Evolutionary conservation across 768 basidiomycete genomes (phyloP), one percentile per base, ranked within the genome.

Genomic region (Pholiota molesta): DNA sequence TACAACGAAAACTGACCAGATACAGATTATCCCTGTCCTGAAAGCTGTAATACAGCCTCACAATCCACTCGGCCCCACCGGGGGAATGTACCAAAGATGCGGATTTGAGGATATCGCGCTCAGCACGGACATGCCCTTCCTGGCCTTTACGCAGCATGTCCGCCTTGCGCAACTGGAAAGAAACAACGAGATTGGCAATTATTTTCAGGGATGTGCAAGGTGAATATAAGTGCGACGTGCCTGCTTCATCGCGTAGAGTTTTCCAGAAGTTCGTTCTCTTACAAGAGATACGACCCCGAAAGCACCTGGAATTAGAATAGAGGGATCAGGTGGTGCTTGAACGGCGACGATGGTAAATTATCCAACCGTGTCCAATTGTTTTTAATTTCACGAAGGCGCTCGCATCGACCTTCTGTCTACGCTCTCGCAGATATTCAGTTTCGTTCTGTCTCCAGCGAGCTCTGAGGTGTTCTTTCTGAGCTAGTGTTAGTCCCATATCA

Each of bases 231-330:
- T 28, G 31, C 45, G 47, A 68, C 65, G 74, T 71, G 93, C 92
- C 89, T 98, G 92, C 75, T 98, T 99, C 94, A 99, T 98, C 57
- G 95, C 95, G 71, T 88, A 98, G 51, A 98, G 79, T 63, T 87
- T 85, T 17, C 93, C 92, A 4, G 88, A 86, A 26, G 85, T 81
- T 68, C 84, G 85, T 76, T 98, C 95, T 74, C 82, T 87, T 40
- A 97, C 97, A 54, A 99, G 86, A 10, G 90, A 92, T 17, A 99
- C 97, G 49, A 98, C 96, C 0, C 96, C 97, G 76, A 99, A 98
- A 10, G 96, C 96, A 68, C 94, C 94, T 90, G 62, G 58, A 67
- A 65, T 68, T 65, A 66, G 70, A 72, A 68, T 55, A 57, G 62
- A 57, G 72, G 61, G 63, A 69, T 74, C 45, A 65, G 55, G 54